Percentiles rank a stretch among this genome's conserved stretches.
Evolutionary conservation across 805 yeast species (phyloP).

Genomic region (Wickerhamomyces queroliae): DNA sequence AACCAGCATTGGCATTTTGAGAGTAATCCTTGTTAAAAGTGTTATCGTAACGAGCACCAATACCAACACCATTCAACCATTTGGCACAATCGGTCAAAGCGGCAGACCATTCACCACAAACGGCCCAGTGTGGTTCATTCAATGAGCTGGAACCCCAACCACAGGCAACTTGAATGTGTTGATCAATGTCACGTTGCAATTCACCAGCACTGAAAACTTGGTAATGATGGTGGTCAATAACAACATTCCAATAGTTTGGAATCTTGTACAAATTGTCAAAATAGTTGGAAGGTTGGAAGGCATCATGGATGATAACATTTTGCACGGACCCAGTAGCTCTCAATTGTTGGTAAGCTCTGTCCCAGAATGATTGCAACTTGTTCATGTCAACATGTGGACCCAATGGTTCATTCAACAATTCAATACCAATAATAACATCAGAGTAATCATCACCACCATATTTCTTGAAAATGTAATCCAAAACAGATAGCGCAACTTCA

Average conservation of each 20-base stretch:
- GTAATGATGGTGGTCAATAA: slow-evolving; percentile 87
- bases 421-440: slow-evolving; percentile 78
- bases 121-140: slow-evolving; percentile 62
- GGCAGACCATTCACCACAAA: slow-evolving; percentile 87
- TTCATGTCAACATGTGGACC: slow-evolving; percentile 62
- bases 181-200: slow-evolving; percentile 50
- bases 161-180: slow-evolving; percentile 54
- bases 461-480: slow-evolving; percentile 48
- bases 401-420: slow-evolving; percentile 85
- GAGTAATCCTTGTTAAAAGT: slow-evolving; percentile 35
- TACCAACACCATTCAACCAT: slow-evolving; percentile 84
- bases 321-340: slow-evolving; percentile 49
- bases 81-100: slow-evolving; percentile 89
- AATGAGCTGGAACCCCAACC: slow-evolving; percentile 38
- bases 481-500: slow-evolving; percentile 47
- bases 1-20: slow-evolving; percentile 38
- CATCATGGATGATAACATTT: slow-evolving; percentile 75
- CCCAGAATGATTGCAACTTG: slow-evolving; percentile 52
- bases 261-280: slow-evolving; percentile 55
- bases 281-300: slow-evolving; percentile 54
- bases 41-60: slow-evolving; percentile 80
- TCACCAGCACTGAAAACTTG: slow-evolving; percentile 72
- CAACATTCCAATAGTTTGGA: slow-evolving; percentile 52
- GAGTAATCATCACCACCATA: slow-evolving; percentile 57
- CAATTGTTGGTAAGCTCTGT: slow-evolving; percentile 56